phyloP scores from a whole-genome alignment of 371 early-diverging fungal species.

The Actinomortierella ambigua region DNA sequence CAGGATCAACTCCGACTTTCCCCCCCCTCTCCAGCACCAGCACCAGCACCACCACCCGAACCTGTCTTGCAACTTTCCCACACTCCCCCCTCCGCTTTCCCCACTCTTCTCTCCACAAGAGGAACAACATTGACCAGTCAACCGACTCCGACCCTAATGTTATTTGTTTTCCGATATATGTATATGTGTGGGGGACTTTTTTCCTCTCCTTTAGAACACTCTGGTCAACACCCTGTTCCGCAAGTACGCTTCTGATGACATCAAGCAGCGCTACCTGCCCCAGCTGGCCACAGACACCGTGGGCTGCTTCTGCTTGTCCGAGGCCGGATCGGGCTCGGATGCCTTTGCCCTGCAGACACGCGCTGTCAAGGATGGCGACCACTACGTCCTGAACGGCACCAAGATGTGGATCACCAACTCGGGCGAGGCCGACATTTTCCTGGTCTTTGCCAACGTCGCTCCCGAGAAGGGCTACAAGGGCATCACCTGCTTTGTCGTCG shows the following conservation, averaged over 20 bases:
- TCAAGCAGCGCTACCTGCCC: constrained; percentile 87
- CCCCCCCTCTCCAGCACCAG: too few species aligned
- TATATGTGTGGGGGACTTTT: too few species aligned
- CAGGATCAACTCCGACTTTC: too few species aligned
- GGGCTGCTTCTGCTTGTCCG: constrained; percentile 96
- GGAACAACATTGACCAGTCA: too few species aligned
- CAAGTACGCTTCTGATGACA: constrained; percentile 76
- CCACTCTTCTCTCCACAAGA: too few species aligned
- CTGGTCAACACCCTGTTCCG: constrained; percentile 95
- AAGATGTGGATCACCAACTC: constrained; percentile 96
- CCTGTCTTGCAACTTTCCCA: too few species aligned
- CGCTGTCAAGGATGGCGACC: constrained; percentile 89
- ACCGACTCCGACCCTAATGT: too few species aligned
- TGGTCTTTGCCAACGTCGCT: constrained; percentile 97
- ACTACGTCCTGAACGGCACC: constrained; percentile 89
- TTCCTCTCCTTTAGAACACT: constrained; percentile 70
- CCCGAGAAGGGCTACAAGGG: constrained; percentile 96
- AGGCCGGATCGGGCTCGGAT: constrained; percentile 93
- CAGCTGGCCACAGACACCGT: constrained; percentile 83
- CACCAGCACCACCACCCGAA: too few species aligned
- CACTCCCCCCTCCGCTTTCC: background rate
- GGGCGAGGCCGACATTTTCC: constrained; percentile 91
- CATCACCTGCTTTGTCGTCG: constrained; percentile 97
- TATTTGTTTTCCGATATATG: too few species aligned
- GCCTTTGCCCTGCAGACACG: constrained; percentile 96